Conservation (phyloP, 176 grass and related monocot species). For the Guadua angustifolia region DNA sequence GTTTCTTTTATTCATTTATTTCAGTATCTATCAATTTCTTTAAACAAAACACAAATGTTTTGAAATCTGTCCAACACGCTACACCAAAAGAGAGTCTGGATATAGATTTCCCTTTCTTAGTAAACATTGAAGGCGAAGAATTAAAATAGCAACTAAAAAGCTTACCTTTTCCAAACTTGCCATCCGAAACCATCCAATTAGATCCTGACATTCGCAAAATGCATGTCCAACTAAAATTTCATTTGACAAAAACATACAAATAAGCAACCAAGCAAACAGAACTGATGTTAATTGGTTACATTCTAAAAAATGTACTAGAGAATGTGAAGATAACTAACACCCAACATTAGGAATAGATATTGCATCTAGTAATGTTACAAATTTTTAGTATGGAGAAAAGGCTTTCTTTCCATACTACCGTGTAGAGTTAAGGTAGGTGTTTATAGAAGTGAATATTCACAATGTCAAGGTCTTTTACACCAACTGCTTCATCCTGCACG, state of each 20-base stretch:
- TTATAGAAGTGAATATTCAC: not conserved
- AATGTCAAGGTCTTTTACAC: not conserved
- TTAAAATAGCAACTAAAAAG: not conserved
- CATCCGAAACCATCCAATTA: constrained; percentile 49
- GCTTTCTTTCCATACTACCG: not conserved
- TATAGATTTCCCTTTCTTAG: not conserved
- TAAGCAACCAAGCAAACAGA: constrained; percentile 36
- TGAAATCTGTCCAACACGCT: not conserved
- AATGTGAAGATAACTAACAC: not conserved
- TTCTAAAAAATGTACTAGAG: constrained; percentile 1
- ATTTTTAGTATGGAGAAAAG: not conserved
- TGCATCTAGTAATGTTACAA: constrained; percentile 10
- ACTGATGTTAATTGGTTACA: constrained; percentile 2
- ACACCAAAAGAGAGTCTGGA: constrained; percentile 1
- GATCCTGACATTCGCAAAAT: constrained; percentile 47
- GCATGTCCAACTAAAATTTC: constrained; percentile 45
- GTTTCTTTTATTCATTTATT: constrained; percentile 1
- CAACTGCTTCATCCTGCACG: not conserved
- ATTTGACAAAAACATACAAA: constrained; percentile 11
- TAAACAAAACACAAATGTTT: constrained; percentile 18
- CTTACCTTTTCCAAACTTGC: constrained; percentile 61
- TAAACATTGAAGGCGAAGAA: constrained; percentile 28
- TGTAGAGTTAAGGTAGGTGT: not conserved
- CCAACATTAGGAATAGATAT: constrained; percentile 15
- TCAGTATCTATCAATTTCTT: not conserved